Conservation (phyloP, 140 eudicot species). For the Flaveria floridana region DNA sequence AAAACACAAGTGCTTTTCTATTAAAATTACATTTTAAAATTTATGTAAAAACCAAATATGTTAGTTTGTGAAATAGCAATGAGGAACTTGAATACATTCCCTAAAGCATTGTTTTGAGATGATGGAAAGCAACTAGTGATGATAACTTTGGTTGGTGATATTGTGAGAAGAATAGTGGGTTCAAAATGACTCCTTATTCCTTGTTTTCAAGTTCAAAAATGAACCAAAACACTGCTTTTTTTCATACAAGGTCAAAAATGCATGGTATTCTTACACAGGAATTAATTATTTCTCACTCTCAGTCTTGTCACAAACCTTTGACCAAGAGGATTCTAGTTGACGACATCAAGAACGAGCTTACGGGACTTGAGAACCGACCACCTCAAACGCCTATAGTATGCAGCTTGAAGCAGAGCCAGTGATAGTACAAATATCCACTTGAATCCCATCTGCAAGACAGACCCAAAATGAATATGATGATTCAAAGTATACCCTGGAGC, state of each 20-base stretch:
- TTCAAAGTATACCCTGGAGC: too few species aligned
- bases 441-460: conserved; percentile 32
- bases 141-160: too few species aligned
- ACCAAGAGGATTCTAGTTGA: conserved; percentile 47
- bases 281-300: conserved; percentile 37
- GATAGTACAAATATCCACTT: conserved; percentile 64
- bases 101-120: too few species aligned
- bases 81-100: too few species aligned
- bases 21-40: too few species aligned
- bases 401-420: conserved; percentile 80
- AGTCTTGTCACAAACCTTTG: conserved; percentile 32
- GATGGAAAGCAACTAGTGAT: too few species aligned
- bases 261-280: conserved; percentile 31
- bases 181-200: conserved; percentile 16
- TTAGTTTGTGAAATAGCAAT: too few species aligned
- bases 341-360: conserved; percentile 69
- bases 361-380: conserved; percentile 85
- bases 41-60: too few species aligned
- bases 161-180: too few species aligned
- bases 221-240: conserved; percentile 26
- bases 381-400: conserved; percentile 70
- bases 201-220: conserved; percentile 25
- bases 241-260: conserved; percentile 5
- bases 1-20: too few species aligned
- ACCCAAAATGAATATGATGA: not conserved